Base-by-base conservation (phyloP, 2,329 filamentous ascomycete species). In the Aspergillus hiratsukae region DNA sequence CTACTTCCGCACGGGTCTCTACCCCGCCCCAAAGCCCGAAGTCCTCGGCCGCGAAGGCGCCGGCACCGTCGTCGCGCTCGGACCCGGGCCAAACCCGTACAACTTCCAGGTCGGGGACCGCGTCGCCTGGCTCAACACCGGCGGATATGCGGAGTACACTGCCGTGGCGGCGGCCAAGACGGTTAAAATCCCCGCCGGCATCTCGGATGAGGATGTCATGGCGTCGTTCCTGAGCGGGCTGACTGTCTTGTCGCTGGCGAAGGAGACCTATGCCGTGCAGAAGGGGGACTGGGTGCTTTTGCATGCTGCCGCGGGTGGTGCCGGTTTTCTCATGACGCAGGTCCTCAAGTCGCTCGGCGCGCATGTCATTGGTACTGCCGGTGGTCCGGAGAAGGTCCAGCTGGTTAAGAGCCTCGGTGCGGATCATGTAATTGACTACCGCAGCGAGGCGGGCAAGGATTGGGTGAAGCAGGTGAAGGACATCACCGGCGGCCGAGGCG, bases 1-100 rank as follows among this genome's bases (percentile, higher is more conserved):
- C 41, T 96, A 96, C 76, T 95, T 92, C 82, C 90, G 92, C 71
- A 85, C 83, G 11, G 92, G 92, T 10, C 83, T 96, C 51, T 96
- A 96, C 79, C 78, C 86, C 1, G 81, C 88, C 0, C 71, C 77
- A 1, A 85, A 89, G 65, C 92, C 91, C 4, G 82, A 89, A 65
- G 86, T 87, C 51, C 86, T 93, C 21, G 91, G 92, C 59, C 87
- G 88, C 66, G 92, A 97, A 78, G 89, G 82, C 57, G 82, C 85
- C 56, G 91, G 92, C 58, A 85, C 81, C 43, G 76, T 96, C 61
- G 84, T 86, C 43, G 79, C 86, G 28, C 68, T 83, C 2, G 84
- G 85, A 21, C 73, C 81, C 14, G 81, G 81, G 21, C 54, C 69
- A 3, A 74, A 80, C 48, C 74, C 79, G 5, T 75, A 80, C 25